phyloP scores from a whole-genome alignment of 352 stramenopile genomes.

The Phytophthora syringae region DNA sequence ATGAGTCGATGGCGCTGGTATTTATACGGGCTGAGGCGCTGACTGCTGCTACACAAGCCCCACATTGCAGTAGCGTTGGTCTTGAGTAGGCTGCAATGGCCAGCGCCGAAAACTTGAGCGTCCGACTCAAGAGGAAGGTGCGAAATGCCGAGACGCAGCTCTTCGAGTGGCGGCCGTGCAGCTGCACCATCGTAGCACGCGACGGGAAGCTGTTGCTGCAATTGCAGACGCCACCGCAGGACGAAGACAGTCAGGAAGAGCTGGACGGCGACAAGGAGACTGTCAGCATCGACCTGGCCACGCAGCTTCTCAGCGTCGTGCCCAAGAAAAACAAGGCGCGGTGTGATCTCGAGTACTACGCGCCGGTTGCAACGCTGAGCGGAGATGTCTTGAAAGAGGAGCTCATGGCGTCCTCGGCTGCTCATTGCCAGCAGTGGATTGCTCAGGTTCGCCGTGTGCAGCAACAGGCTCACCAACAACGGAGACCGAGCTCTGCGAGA shows the following conservation, averaged over 20 bases:
- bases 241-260: slow-evolving; percentile 36
- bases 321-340: slow-evolving; percentile 71
- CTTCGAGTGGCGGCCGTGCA: slow-evolving; percentile 70
- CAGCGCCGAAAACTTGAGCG: slow-evolving; percentile 15
- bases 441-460: slow-evolving; percentile 48
- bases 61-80: slow-evolving; percentile 2
- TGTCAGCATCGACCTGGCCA: slow-evolving; percentile 50
- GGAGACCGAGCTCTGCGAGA: slow-evolving; percentile 17
- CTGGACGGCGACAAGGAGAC: slow-evolving; percentile 2
- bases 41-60: not conserved
- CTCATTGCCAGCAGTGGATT: slow-evolving; percentile 72
- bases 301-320: slow-evolving; percentile 51
- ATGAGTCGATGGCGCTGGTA: slow-evolving; percentile 4
- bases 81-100: slow-evolving; percentile 15
- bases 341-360: slow-evolving; percentile 58
- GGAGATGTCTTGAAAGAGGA: slow-evolving; percentile 47
- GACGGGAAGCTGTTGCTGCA: slow-evolving; percentile 44
- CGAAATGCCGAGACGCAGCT: slow-evolving; percentile 62
- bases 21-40: slow-evolving; percentile 30
- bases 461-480: slow-evolving; percentile 43
- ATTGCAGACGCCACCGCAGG: slow-evolving; percentile 24
- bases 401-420: slow-evolving; percentile 74
- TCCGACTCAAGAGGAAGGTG: slow-evolving; percentile 69
- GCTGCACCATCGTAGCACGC: slow-evolving; percentile 43
- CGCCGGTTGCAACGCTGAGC: slow-evolving; percentile 11